phyloP scores from a whole-genome alignment of 805 yeast genomes.

The Nakazawaea anatomiae region DNA sequence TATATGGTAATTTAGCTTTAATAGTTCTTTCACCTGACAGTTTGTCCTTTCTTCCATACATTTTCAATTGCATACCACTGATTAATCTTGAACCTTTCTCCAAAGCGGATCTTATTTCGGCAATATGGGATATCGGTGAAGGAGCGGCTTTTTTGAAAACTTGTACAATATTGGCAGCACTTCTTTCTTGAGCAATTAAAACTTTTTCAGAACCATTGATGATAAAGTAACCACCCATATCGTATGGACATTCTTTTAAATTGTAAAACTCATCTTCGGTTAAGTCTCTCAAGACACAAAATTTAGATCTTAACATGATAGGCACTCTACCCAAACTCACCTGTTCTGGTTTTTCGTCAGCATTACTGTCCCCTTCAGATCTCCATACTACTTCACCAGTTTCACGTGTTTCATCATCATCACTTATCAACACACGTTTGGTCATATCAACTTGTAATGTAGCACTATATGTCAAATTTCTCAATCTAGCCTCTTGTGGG shows the following conservation, averaged over 20 bases:
- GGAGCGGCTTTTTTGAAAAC: slow-evolving; percentile 98
- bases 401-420: slow-evolving; percentile 58
- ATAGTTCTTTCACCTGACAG: slow-evolving; percentile 69
- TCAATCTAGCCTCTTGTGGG: slow-evolving; percentile 96
- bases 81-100: slow-evolving; percentile 97
- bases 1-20: slow-evolving; percentile 93
- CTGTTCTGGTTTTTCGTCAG: slow-evolving; percentile 58
- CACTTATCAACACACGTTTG: slow-evolving; percentile 78
- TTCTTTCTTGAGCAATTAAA: slow-evolving; percentile 95
- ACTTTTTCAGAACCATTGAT: slow-evolving; percentile 98
- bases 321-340: slow-evolving; percentile 97
- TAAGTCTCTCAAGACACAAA: slow-evolving; percentile 85
- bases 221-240: slow-evolving; percentile 99
- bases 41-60: slow-evolving; percentile 76
- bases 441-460: slow-evolving; percentile 95
- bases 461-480: slow-evolving; percentile 94
- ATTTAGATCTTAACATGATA: slow-evolving; percentile 94
- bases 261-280: slow-evolving; percentile 92
- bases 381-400: slow-evolving; percentile 26
- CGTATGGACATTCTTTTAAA: slow-evolving; percentile 97
- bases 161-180: slow-evolving; percentile 98
- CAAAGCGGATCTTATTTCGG: slow-evolving; percentile 93
- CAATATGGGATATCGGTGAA: slow-evolving; percentile 91
- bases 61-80: slow-evolving; percentile 88
- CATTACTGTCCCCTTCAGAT: slow-evolving; percentile 25